Conservation (phyloP, 169 alveolate species). For the Plasmodium blacklocki region DNA sequence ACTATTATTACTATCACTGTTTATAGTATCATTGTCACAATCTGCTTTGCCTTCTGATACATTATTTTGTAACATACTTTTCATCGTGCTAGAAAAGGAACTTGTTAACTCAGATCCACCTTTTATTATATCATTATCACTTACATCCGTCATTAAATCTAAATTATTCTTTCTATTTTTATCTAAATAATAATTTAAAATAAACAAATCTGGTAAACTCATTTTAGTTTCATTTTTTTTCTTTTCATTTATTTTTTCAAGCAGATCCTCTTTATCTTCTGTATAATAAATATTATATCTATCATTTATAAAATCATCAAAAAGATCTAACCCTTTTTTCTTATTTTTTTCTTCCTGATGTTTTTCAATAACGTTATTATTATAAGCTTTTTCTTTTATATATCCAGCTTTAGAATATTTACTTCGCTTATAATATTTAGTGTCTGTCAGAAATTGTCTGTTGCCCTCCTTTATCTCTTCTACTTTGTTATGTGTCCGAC, state of each 20-base stretch:
- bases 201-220: conserved; percentile 24
- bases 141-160: conserved; percentile 7
- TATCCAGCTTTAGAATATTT: conserved; percentile 75
- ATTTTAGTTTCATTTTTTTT: conserved; percentile 10
- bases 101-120: background rate
- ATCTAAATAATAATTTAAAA: conserved; percentile 40
- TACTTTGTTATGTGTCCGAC: background rate
- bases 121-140: background rate
- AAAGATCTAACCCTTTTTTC: no score
- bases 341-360: no score
- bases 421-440: conserved; percentile 68
- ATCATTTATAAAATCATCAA: conserved; percentile 2
- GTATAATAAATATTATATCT: background rate
- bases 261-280: conserved; percentile 45
- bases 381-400: conserved; percentile 4
- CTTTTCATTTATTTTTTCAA: conserved; percentile 3
- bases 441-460: conserved; percentile 52
- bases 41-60: no score
- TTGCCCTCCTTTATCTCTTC: background rate
- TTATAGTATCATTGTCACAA: no score
- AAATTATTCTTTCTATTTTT: conserved; percentile 24
- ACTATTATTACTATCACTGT: background rate
- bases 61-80: no score
- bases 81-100: no score
- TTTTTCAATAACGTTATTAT: background rate